Conservation (phyloP, 345 rosid genomes). For the Turnera subulata region DNA sequence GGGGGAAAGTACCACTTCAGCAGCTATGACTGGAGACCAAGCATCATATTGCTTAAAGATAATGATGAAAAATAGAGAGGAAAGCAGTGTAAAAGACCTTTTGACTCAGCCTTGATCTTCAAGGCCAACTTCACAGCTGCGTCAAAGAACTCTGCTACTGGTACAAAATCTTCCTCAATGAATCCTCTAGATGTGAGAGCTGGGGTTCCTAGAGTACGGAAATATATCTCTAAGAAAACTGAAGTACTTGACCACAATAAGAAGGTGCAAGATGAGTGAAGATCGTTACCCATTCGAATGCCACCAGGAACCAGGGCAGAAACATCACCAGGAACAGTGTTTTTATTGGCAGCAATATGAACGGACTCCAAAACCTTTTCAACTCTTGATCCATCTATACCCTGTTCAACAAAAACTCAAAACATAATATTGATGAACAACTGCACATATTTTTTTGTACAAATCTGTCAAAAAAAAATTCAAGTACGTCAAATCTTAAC, state of each 20-base stretch:
- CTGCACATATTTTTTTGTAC: too few relatives aligned
- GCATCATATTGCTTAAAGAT: background rate
- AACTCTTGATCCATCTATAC: constrained; percentile 94
- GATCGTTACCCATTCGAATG: constrained; percentile 77
- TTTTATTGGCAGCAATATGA: constrained; percentile 91
- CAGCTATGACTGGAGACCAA: background rate
- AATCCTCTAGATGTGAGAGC: constrained; percentile 98
- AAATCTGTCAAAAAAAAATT: too few relatives aligned
- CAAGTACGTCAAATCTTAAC: too few relatives aligned
- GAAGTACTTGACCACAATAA: background rate
- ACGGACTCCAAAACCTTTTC: constrained; percentile 87
- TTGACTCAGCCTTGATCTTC: constrained; percentile 64
- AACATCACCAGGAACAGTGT: constrained; percentile 98
- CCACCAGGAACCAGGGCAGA: constrained; percentile 99
- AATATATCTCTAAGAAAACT: constrained; percentile 6
- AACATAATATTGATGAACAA: background rate
- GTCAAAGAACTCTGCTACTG: constrained; percentile 87
- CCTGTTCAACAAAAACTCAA: constrained; percentile 35
- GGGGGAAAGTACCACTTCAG: constrained; percentile 2
- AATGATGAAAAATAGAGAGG: background rate
- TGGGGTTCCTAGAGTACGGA: constrained; percentile 66
- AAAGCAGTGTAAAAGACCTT: constrained; percentile 41
- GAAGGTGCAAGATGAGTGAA: constrained; percentile 6
- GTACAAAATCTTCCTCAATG: constrained; percentile 77
- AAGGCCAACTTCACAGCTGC: constrained; percentile 75